Conservation (phyloP, 2,329 filamentous ascomycete genomes). For the Shiraia sp. region DNA sequence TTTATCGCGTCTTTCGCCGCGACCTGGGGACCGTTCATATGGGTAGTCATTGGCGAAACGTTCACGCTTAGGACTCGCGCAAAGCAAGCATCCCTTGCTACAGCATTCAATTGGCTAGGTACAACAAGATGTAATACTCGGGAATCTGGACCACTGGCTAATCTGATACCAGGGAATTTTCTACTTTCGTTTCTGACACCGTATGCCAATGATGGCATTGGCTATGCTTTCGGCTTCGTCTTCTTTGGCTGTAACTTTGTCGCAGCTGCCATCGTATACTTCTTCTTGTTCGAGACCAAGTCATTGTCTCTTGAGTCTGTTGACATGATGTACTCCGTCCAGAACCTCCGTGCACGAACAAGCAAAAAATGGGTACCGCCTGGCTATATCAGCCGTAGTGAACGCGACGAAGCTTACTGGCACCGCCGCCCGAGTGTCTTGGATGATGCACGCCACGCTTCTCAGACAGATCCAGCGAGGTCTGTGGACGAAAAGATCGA, state of each 20-base stretch:
- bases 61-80: slow-evolving; percentile 39
- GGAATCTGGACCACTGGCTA: too few relatives aligned
- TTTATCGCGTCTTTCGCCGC: slow-evolving; percentile 74
- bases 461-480: slow-evolving; percentile 8
- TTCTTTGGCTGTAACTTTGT: slow-evolving; percentile 42
- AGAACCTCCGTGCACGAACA: slow-evolving; percentile 26
- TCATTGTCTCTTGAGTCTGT: slow-evolving; percentile 41
- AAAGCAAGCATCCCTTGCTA: slow-evolving; percentile 41
- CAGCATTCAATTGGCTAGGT: slow-evolving; percentile 40
- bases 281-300: slow-evolving; percentile 43
- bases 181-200: slow-evolving; percentile 42
- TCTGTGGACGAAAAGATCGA: slow-evolving; percentile 22
- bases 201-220: slow-evolving; percentile 37
- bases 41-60: slow-evolving; percentile 49
- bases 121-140: too few relatives aligned
- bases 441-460: slow-evolving; percentile 12
- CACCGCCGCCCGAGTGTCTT: slow-evolving; percentile 25
- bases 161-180: slow-evolving; percentile 39
- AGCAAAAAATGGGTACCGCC: slow-evolving; percentile 41
- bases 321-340: slow-evolving; percentile 41
- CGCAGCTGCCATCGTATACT: slow-evolving; percentile 35
- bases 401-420: slow-evolving; percentile 35
- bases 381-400: slow-evolving; percentile 35
- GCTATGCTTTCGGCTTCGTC: slow-evolving; percentile 41
- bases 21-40: slow-evolving; percentile 65